Percentiles rank a stretch among this genome's conserved stretches.
phyloP scores from a whole-genome alignment of 805 yeast genomes.

The Metschnikowia aberdeeniae region DNA sequence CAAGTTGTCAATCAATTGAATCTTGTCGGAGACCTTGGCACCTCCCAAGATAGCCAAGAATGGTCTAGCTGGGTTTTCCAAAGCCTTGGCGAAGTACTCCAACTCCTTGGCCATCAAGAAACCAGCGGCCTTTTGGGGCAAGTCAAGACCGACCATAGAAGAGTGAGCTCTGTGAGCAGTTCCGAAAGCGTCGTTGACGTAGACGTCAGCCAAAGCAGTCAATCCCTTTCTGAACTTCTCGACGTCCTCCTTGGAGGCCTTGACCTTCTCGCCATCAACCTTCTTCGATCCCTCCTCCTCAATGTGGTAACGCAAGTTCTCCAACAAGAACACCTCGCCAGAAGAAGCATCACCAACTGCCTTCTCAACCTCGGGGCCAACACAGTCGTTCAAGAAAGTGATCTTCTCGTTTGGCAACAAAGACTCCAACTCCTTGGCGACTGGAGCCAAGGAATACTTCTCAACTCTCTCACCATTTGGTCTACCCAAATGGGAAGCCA shows the following conservation, averaged over 20 bases:
- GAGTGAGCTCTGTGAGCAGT: slow-evolving; percentile 99
- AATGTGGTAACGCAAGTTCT: slow-evolving; percentile 97
- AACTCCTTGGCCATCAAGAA: slow-evolving; percentile 98
- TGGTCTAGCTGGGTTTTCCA: slow-evolving; percentile 97
- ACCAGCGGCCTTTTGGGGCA: slow-evolving; percentile 97
- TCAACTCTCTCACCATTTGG: slow-evolving; percentile 90
- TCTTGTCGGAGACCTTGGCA: slow-evolving; percentile 98
- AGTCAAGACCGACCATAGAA: slow-evolving; percentile 96
- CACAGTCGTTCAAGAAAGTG: slow-evolving; percentile 83
- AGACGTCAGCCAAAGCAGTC: slow-evolving; percentile 92
- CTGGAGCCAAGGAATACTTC: slow-evolving; percentile 91
- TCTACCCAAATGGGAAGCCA: slow-evolving; percentile 98
- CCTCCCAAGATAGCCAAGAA: slow-evolving; percentile 99
- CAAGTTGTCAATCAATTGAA: slow-evolving; percentile 94
- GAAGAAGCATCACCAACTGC: slow-evolving; percentile 67
- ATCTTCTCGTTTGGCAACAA: slow-evolving; percentile 64
- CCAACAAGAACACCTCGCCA: slow-evolving; percentile 86
- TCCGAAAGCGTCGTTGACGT: slow-evolving; percentile 90
- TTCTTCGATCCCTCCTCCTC: slow-evolving; percentile 96
- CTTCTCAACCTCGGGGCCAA: slow-evolving; percentile 84
- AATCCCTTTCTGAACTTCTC: slow-evolving; percentile 83
- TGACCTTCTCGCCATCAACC: slow-evolving; percentile 81
- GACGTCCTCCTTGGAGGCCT: slow-evolving; percentile 85
- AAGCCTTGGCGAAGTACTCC: slow-evolving; percentile 95
- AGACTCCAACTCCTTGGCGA: slow-evolving; percentile 80